Conservation (phyloP, 2,329 filamentous ascomycete species). For the Neopestalotiopsis clavispora region DNA sequence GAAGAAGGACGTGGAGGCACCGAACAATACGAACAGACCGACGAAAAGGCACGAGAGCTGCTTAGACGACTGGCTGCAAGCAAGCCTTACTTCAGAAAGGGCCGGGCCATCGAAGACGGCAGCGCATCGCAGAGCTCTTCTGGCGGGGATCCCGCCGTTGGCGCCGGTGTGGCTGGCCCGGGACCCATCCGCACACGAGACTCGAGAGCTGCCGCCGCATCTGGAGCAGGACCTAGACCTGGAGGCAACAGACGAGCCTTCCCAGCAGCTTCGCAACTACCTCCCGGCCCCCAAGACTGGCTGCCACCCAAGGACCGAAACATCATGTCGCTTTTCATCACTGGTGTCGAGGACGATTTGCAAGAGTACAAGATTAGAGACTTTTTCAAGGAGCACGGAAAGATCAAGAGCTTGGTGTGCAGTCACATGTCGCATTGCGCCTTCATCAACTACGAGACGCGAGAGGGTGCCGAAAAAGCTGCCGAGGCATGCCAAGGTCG, state of each 20-base stretch:
- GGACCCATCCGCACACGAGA: slow-evolving; percentile 82
- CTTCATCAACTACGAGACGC: slow-evolving; percentile 90
- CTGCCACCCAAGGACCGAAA: slow-evolving; percentile 81
- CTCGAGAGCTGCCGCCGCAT: slow-evolving; percentile 55
- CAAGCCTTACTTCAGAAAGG: slow-evolving; percentile 94
- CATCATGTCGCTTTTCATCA: slow-evolving; percentile 92
- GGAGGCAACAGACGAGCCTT: slow-evolving; percentile 59
- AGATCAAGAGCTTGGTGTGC: slow-evolving; percentile 90
- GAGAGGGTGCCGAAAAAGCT: slow-evolving; percentile 84
- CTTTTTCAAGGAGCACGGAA: slow-evolving; percentile 87
- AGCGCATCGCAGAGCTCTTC: slow-evolving; percentile 41
- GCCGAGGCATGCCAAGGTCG: slow-evolving; percentile 85
- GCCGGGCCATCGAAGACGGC: slow-evolving; percentile 71
- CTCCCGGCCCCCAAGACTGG: slow-evolving; percentile 85
- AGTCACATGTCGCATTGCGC: slow-evolving; percentile 97
- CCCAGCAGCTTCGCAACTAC: slow-evolving; percentile 73
- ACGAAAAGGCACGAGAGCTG: slow-evolving; percentile 93
- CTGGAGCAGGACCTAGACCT: slow-evolving; percentile 48
- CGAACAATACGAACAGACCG: slow-evolving; percentile 95
- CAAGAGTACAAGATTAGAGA: slow-evolving; percentile 90
- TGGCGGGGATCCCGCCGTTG: slow-evolving; percentile 53
- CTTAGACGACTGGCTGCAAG: slow-evolving; percentile 84
- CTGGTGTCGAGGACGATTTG: slow-evolving; percentile 93
- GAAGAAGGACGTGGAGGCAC: slow-evolving; percentile 86
- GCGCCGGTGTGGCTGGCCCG: slow-evolving; percentile 64